These are phyloP conservation scores for Citrus australasica DNA, from an alignment of 345 rosid genomes.

Conservation along the genomic window DNA sequence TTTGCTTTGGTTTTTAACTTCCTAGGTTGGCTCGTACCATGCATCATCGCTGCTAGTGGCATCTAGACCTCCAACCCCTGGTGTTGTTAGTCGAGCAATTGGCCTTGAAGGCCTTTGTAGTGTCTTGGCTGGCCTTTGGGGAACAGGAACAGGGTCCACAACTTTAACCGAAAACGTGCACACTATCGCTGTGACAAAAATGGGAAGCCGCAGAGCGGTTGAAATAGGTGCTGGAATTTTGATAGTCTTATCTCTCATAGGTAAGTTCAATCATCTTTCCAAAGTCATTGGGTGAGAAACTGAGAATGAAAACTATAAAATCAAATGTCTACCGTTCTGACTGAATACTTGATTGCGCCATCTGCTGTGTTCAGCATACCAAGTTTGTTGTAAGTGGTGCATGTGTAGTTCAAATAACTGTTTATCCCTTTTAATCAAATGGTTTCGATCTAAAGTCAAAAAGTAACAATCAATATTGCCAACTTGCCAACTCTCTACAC, in stretches of 20 bases:
- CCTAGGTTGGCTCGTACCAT: slow-evolving; percentile 94
- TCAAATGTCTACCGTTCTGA: not conserved
- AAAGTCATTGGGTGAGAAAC: not conserved
- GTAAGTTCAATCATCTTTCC: slow-evolving; percentile 36
- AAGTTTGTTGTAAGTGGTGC: not conserved
- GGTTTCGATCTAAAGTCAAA: not conserved
- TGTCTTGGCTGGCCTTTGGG: slow-evolving; percentile 97
- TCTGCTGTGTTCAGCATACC: not conserved
- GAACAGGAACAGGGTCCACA: slow-evolving; percentile 94
- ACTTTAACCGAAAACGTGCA: slow-evolving; percentile 96
- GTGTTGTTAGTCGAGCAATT: slow-evolving; percentile 87
- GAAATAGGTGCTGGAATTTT: slow-evolving; percentile 81
- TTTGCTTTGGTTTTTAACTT: slow-evolving; percentile 15
- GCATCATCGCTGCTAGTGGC: slow-evolving; percentile 89
- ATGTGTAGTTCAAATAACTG: too few species aligned
- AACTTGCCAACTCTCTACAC: not conserved
- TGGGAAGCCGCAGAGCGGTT: slow-evolving; percentile 96
- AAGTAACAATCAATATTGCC: not conserved
- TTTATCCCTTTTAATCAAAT: not conserved
- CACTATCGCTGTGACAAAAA: slow-evolving; percentile 94
- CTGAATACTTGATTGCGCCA: not conserved
- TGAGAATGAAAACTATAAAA: not conserved
- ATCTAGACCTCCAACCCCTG: slow-evolving; percentile 89
- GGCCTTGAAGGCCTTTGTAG: slow-evolving; percentile 95
- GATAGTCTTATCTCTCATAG: slow-evolving; percentile 77